Evolutionary conservation across 306 rosid genomes (phyloP).

Genomic region (Fragaria ananassa): DNA sequence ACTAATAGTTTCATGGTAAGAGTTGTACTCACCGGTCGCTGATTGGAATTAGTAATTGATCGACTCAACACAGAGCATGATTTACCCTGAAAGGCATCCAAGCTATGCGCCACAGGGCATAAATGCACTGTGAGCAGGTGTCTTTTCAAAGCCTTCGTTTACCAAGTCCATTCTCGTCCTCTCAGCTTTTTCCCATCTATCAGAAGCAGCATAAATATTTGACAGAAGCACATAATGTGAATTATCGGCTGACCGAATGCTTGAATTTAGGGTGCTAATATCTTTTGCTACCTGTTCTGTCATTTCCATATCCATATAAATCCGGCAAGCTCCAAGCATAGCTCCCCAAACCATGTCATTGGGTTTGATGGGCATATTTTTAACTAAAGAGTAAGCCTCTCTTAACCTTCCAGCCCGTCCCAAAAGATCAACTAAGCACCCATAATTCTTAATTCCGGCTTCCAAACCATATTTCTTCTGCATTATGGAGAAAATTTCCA

Average conservation of each 20-base stretch:
- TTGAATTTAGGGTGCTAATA: conserved; percentile 18
- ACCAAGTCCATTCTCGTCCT: conserved; percentile 37
- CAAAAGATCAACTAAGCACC: conserved; percentile 71
- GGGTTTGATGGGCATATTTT: conserved; percentile 56
- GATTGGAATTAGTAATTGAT: not conserved
- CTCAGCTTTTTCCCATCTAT: conserved; percentile 67
- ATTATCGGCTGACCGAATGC: conserved; percentile 18
- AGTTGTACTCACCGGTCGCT: no score
- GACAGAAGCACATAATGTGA: conserved; percentile 53
- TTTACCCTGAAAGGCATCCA: not conserved
- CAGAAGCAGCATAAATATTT: conserved; percentile 64
- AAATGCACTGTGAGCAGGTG: conserved; percentile 43
- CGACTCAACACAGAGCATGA: not conserved
- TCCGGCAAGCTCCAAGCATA: conserved; percentile 64
- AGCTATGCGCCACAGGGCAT: conserved; percentile 8
- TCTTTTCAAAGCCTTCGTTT: conserved; percentile 43
- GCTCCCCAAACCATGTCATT: conserved; percentile 61
- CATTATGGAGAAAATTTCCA: conserved; percentile 52
- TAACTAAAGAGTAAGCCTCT: conserved; percentile 51
- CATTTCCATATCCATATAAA: conserved; percentile 53
- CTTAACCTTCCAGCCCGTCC: conserved; percentile 61
- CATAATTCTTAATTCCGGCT: conserved; percentile 46
- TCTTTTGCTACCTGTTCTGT: conserved; percentile 46
- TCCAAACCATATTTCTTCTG: conserved; percentile 46
- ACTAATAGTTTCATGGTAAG: no score